Conservation (phyloP, 768 basidiomycete genomes). For the Suillus subluteus region DNA sequence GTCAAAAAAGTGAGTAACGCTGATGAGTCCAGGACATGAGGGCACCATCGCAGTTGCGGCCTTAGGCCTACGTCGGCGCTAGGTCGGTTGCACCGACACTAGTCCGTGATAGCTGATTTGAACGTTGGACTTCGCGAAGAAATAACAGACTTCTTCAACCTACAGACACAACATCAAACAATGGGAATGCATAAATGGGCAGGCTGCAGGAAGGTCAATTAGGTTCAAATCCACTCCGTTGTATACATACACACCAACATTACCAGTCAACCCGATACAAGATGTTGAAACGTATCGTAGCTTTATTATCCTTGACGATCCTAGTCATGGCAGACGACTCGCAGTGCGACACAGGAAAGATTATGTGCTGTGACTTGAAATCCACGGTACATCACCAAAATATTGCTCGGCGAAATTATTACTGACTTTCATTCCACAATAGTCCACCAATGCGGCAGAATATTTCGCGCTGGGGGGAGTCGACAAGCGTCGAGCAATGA, state of each 20-base stretch:
- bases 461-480: constrained; percentile 14
- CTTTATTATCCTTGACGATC: constrained; percentile 5
- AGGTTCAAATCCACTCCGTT: background rate
- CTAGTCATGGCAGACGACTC: constrained; percentile 7
- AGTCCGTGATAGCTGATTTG: background rate
- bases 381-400: constrained; percentile 8
- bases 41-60: background rate
- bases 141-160: background rate
- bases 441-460: background rate
- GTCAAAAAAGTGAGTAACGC: background rate
- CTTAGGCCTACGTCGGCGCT: background rate
- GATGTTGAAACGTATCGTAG: constrained; percentile 7
- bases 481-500: constrained; percentile 9
- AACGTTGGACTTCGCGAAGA: background rate
- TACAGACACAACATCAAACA: background rate
- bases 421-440: background rate
- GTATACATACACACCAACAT: background rate
- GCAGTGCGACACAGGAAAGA: constrained; percentile 17
- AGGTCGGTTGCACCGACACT: background rate
- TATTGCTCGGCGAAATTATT: background rate
- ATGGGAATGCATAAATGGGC: background rate
- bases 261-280: background rate
- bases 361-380: constrained; percentile 17
- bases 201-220: background rate
- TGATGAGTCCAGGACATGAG: background rate